Percentiles rank a stretch among this genome's conserved stretches.
Conservation (phyloP, 2,329 filamentous ascomycete species). For the Juglanconis sp. region DNA sequence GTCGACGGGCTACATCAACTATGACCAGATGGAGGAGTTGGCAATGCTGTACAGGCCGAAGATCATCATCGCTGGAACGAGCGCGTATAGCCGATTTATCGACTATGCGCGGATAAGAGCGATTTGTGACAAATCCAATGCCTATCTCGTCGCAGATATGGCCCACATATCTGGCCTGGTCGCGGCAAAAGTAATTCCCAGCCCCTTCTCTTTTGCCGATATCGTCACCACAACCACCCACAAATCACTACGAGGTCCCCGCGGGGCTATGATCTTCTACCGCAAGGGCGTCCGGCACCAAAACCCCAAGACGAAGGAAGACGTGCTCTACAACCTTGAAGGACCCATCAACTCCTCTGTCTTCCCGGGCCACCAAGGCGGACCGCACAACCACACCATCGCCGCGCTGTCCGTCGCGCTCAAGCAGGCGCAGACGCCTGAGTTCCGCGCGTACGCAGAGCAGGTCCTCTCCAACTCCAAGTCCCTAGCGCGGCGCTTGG, state of each 20-base stretch:
- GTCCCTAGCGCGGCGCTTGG: conserved; percentile 69
- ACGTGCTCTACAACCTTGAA: conserved; percentile 87
- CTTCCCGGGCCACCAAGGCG: conserved; percentile 96
- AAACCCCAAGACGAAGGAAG: conserved; percentile 80
- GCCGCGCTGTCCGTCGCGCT: conserved; percentile 90
- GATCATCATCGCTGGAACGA: conserved; percentile 90
- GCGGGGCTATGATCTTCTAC: conserved; percentile 98
- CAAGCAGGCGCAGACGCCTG: conserved; percentile 84
- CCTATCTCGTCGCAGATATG: conserved; percentile 94
- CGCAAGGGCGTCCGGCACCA: conserved; percentile 83
- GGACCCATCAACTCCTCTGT: conserved; percentile 92
- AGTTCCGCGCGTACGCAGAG: conserved; percentile 91
- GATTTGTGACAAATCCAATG: conserved; percentile 85
- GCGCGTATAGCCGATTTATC: conserved; percentile 92
- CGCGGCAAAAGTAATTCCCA: conserved; percentile 85
- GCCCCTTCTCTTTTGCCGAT: conserved; percentile 85
- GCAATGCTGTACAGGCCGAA: conserved; percentile 90
- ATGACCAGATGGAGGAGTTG: conserved; percentile 82
- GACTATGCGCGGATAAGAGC: conserved; percentile 91
- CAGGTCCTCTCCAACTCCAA: conserved; percentile 89
- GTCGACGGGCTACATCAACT: conserved; percentile 90
- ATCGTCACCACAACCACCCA: conserved; percentile 97
- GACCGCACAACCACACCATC: conserved; percentile 98
- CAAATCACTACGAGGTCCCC: conserved; percentile 92
- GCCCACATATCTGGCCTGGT: conserved; percentile 95